Evolutionary conservation across 1,139 yeast genomes (phyloP).

Genomic region (Protomyces lactucae-debilis): DNA sequence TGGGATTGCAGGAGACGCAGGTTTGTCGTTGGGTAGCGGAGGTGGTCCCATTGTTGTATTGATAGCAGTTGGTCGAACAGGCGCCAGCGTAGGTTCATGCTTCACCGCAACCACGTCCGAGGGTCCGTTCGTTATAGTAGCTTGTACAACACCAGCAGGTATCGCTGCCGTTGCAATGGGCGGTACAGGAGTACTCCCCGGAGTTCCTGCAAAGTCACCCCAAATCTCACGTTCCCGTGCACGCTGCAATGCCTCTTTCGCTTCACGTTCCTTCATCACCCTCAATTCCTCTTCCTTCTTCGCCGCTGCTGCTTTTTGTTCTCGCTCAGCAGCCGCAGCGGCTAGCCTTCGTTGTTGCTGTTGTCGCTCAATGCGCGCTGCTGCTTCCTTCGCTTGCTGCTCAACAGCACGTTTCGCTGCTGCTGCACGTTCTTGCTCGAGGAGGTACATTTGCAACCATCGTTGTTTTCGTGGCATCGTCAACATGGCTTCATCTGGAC

Average conservation of each 20-base stretch:
- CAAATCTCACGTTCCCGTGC: conserved; percentile 21
- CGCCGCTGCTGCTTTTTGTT: conserved; percentile 7
- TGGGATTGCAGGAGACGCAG: conserved; percentile 1
- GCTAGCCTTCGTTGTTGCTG: not conserved
- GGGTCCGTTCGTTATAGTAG: not conserved
- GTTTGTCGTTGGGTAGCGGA: not conserved
- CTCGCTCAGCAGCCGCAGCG: conserved; percentile 1
- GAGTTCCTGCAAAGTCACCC: conserved; percentile 15
- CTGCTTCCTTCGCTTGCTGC: conserved; percentile 20
- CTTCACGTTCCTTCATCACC: conserved; percentile 9
- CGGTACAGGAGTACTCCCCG: not conserved
- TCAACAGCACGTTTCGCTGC: conserved; percentile 9
- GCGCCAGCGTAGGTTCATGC: not conserved
- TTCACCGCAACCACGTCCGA: not conserved
- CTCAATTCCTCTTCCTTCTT: conserved; percentile 14
- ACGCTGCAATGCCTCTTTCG: conserved; percentile 10
- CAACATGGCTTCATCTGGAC: not conserved
- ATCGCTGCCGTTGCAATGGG: not conserved
- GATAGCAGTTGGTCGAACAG: not conserved
- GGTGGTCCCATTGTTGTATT: conserved; percentile 21
- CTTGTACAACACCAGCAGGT: not conserved
- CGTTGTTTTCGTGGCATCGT: conserved; percentile 7
- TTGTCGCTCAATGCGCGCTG: conserved; percentile 9
- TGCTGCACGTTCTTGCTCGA: conserved; percentile 1
- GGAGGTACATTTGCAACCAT: conserved; percentile 3